These are phyloP conservation scores for Aspergillus sp. DNA, from an alignment of 2,329 filamentous ascomycete genomes.

Conservation along the genomic window DNA sequence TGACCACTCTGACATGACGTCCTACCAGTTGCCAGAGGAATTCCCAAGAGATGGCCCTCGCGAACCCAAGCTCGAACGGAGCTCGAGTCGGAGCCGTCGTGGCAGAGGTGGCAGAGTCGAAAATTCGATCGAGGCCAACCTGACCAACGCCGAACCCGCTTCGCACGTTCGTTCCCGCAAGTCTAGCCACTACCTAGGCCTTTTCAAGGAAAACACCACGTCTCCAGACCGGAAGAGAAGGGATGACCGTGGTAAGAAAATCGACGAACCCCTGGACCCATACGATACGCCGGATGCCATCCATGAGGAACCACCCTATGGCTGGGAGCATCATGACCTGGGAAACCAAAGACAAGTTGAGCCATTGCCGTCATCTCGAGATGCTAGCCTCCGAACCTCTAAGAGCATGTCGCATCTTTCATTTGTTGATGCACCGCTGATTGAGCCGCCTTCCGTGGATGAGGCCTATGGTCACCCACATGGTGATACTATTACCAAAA, in stretches of 20 bases:
- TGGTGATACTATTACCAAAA: constrained; percentile 19
- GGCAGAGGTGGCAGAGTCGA: constrained; percentile 49
- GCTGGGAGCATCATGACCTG: constrained; percentile 7
- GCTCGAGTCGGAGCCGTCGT: constrained; percentile 39
- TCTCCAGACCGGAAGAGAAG: constrained; percentile 49
- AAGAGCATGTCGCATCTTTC: constrained; percentile 25
- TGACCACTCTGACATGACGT: neutral
- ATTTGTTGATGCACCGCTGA: constrained; percentile 17
- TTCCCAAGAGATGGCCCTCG: constrained; percentile 14
- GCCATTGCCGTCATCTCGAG: constrained; percentile 5
- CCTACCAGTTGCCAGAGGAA: constrained; percentile 9
- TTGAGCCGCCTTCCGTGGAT: constrained; percentile 10
- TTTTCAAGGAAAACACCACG: constrained; percentile 60
- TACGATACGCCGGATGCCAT: neutral
- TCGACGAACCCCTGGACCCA: constrained; percentile 20
- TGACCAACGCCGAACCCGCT: constrained; percentile 53
- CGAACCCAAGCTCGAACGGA: constrained; percentile 28
- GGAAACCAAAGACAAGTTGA: constrained; percentile 1
- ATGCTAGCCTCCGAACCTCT: constrained; percentile 13
- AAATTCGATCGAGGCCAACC: constrained; percentile 59
- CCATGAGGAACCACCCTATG: constrained; percentile 9
- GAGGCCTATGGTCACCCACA: constrained; percentile 6
- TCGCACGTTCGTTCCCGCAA: constrained; percentile 58
- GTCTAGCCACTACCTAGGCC: constrained; percentile 60
- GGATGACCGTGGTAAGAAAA: constrained; percentile 39